These are phyloP conservation scores for Colletotrichum tabaci DNA, from an alignment of 2,329 filamentous ascomycete genomes.

Conservation along the genomic window DNA sequence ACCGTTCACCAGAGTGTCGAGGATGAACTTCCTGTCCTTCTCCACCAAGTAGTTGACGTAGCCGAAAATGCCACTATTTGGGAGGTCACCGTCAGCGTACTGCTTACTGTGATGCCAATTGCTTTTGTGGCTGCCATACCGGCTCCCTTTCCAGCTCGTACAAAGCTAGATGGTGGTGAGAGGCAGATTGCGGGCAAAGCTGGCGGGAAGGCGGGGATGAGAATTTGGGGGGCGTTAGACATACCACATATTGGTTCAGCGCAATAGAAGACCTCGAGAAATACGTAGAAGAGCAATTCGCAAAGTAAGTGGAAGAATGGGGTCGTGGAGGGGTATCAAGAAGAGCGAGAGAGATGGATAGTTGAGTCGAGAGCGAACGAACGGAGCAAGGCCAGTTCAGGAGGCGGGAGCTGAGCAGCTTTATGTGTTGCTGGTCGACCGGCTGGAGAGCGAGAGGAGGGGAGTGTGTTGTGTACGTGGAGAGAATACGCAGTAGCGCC, in stretches of 20 bases:
- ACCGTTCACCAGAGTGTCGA: constrained; percentile 97
- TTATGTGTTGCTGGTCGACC: constrained; percentile 40
- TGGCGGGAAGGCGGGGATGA: constrained; percentile 27
- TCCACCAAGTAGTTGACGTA: constrained; percentile 99
- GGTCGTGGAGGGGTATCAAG: constrained; percentile 39
- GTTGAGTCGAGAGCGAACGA: constrained; percentile 39
- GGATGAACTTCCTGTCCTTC: constrained; percentile 97
- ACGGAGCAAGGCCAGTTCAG: constrained; percentile 30
- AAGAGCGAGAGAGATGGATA: constrained; percentile 41
- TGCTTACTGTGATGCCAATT: constrained; percentile 42
- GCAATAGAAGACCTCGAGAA: constrained; percentile 36
- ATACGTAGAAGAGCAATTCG: constrained; percentile 39
- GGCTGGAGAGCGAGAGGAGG: constrained; percentile 33
- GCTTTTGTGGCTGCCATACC: constrained; percentile 9
- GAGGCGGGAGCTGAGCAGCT: constrained; percentile 46
- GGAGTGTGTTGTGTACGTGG: constrained; percentile 42
- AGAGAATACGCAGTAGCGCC: constrained; percentile 39
- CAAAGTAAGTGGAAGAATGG: constrained; percentile 11
- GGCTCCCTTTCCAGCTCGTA: constrained; percentile 15
- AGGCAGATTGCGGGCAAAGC: constrained; percentile 27
- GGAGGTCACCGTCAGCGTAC: constrained; percentile 39
- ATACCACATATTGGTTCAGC: constrained; percentile 46
- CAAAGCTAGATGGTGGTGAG: constrained; percentile 16
- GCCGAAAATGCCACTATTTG: constrained; percentile 88
- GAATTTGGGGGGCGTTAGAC: constrained; percentile 31